Base-by-base conservation (phyloP, 306 rosid genomes). In the Prunus dulcis region DNA sequence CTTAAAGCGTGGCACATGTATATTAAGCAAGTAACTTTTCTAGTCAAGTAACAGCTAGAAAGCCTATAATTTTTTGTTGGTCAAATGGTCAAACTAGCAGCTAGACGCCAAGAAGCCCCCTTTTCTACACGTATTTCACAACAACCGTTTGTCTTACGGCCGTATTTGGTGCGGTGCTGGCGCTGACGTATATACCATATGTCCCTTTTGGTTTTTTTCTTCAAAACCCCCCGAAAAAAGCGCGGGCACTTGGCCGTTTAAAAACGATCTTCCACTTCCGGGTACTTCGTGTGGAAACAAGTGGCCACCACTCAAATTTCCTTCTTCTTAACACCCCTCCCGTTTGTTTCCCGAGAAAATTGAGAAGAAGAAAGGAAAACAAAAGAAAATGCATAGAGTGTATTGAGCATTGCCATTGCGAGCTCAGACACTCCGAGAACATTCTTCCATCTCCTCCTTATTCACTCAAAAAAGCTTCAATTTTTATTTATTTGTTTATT, bases 271-370 rank as follows among this genome's bases (percentile, higher is more conserved):
- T 71, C 20, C 14, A 23, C 34, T 56, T 55, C 65, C 65, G 53
- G 3, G 51, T 72, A 17, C 50, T 17, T 20, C 64, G 64, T 6
- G 56, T 9, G 27, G 52, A 11, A 18, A 15, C 18, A 17, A 6
- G n/a, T 62, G 6, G 23, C 53, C 65, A n/a, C 47, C 23, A 19
- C 80, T 28, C 2, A 15, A 23, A 6, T 12, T 1, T 56, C 2
- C 15, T 15, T 47, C 12, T 4, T 20, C 43, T 56, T 25, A 62
- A 9, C 34, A 1, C 41, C 41, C 41, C 2, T 30, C 47, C 20
- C 12, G 75, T 68, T 68, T 45, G 80, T 30, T 76, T 76, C 67
- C 15, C 68, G 61, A 76, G 80, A 64, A 65, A 64, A 32, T 45
- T 20, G 9, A 5, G 9, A 41, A 74, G 10, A 57, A 61, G 47